Evolutionary conservation across 2,329 filamentous ascomycete genomes (phyloP).

Genomic region (Cercospora beticola): DNA sequence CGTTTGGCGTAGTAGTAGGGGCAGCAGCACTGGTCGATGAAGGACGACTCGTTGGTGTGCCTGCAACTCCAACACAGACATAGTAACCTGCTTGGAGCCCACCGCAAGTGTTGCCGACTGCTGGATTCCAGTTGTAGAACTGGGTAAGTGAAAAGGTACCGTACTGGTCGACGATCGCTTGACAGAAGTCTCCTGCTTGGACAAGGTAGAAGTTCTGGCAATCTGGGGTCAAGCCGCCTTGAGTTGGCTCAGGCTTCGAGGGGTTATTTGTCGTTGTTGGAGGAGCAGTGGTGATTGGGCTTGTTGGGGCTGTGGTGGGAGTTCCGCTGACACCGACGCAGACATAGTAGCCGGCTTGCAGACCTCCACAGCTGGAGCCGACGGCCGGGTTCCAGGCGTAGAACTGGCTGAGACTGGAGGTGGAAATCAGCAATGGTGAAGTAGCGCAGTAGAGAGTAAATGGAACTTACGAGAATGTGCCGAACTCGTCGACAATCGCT

Average conservation of each 20-base stretch:
- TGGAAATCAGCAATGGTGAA: background rate
- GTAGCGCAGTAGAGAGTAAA: background rate
- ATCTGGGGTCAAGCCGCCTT: constrained; percentile 10
- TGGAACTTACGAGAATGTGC: constrained; percentile 1
- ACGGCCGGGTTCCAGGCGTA: constrained; percentile 13
- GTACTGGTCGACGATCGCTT: constrained; percentile 1
- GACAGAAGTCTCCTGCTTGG: constrained; percentile 8
- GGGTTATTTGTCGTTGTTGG: constrained; percentile 1
- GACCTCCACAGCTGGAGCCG: background rate
- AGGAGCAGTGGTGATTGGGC: background rate
- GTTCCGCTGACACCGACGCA: constrained; percentile 5
- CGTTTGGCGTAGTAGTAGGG: background rate
- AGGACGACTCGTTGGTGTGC: background rate
- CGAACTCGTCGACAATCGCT: constrained; percentile 7
- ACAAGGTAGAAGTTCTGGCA: constrained; percentile 13
- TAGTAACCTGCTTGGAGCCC: constrained; percentile 8
- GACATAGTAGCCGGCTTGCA: constrained; percentile 13
- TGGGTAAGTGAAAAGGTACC: constrained; percentile 2
- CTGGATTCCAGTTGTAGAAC: constrained; percentile 19
- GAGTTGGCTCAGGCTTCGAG: constrained; percentile 5
- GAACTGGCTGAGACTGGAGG: constrained; percentile 2
- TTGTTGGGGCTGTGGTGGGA: background rate
- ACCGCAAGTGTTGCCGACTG: constrained; percentile 8
- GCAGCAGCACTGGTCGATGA: background rate
- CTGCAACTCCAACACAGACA: constrained; percentile 5